Conservation (phyloP, 768 basidiomycete species). For the Termitomyces sp. region DNA sequence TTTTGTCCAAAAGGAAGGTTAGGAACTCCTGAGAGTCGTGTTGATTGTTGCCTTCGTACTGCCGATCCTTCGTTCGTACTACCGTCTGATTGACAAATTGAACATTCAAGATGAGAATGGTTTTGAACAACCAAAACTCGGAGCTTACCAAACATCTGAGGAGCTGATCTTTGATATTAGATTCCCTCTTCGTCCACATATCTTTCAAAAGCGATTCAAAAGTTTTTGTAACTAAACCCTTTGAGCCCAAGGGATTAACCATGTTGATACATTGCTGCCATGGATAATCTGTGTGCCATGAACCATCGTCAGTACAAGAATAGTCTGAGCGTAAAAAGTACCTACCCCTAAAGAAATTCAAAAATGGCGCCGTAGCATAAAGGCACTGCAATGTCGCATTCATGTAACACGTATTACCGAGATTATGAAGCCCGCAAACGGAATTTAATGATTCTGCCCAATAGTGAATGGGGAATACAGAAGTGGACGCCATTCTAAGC, state of each 20-base stretch:
- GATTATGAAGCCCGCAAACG: slow-evolving; percentile 86
- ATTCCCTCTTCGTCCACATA: slow-evolving; percentile 85
- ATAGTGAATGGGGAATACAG: slow-evolving; percentile 74
- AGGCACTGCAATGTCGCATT: slow-evolving; percentile 97
- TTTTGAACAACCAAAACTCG: slow-evolving; percentile 42
- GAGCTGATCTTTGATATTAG: slow-evolving; percentile 64
- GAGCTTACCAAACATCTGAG: slow-evolving; percentile 75
- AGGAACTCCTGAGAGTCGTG: slow-evolving; percentile 99
- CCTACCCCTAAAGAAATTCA: slow-evolving; percentile 87
- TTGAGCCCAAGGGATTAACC: slow-evolving; percentile 82
- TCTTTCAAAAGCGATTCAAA: slow-evolving; percentile 84
- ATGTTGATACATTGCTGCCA: slow-evolving; percentile 85
- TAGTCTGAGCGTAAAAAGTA: neutral
- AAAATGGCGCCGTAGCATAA: slow-evolving; percentile 91
- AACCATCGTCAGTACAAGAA: slow-evolving; percentile 8
- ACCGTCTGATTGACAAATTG: neutral
- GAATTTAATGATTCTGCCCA: slow-evolving; percentile 83
- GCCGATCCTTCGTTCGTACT: slow-evolving; percentile 21
- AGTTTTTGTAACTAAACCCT: slow-evolving; percentile 75
- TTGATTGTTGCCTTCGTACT: slow-evolving; percentile 86
- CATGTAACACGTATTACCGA: slow-evolving; percentile 99
- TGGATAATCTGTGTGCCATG: slow-evolving; percentile 52
- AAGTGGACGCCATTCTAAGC: slow-evolving; percentile 57
- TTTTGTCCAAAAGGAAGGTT: slow-evolving; percentile 87
- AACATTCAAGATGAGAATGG: neutral